Base-by-base conservation (phyloP, 2,329 filamentous ascomycete genomes). In the Monilinia laxa region DNA sequence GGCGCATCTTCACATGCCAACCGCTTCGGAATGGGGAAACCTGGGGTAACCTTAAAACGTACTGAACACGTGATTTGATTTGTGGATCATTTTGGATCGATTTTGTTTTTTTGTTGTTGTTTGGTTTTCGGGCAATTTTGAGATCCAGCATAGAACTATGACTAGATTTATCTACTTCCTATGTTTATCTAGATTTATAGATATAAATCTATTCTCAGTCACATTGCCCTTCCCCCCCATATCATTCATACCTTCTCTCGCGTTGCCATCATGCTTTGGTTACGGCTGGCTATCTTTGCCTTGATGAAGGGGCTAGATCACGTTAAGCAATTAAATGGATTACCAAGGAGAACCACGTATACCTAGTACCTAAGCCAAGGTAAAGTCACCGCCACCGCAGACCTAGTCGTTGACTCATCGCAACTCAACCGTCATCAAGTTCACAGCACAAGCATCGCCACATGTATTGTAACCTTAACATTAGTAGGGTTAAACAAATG, bases 1-100 rank as follows among this genome's bases (percentile, higher is more conserved):
- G 62, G 62, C 52, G 52, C 54, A 64, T 64, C 62, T 64, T 64
- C 62, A 64, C 62, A 64, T 64, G 62, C 62, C 23, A 64, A 35
- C 52, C 62, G 23, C 38, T 47, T 57, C 28, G 52, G 58, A 62
- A 62, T 62, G 58, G 62, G 47, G 62, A 58, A 64, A 64, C 58
- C 62, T 31, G 62, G 62, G 62, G 62, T 58, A 64, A 35, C 31
- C 31, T 35, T 35, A 35, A 35, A 31, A 38, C 10, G 2, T 10
- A 49, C 14, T 12, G 25, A 38, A 12, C 62, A 64, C 62, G 62
- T 64, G 58, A 52, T 10, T 25, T 9, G 31, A 2, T 16, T 31
- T 23, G 9, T 28, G 28, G 28, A 28, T 28, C 28, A 28, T 4
- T 28, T 28, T 28, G 28, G 28, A 28, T 28, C 28, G 28, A 28